Conservation (phyloP, 306 rosid genomes). For the Alnus rubra region DNA sequence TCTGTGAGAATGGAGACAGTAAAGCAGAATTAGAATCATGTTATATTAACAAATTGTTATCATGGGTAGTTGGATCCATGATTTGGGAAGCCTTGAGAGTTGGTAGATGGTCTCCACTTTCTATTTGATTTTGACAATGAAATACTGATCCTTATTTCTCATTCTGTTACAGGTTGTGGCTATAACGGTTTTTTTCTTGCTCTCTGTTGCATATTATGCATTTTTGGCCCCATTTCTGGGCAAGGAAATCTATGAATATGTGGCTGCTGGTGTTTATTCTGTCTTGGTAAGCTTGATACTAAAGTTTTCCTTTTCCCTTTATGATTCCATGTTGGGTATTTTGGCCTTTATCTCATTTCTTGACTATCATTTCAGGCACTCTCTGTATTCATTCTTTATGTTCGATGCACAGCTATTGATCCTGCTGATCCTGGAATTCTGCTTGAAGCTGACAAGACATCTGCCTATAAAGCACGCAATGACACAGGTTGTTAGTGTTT, state of each 20-base stretch:
- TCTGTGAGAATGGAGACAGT: not conserved
- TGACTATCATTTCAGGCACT: slow-evolving; percentile 54
- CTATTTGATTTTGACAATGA: slow-evolving; percentile 9
- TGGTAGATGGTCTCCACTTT: slow-evolving; percentile 3
- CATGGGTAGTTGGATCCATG: not conserved
- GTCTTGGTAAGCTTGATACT: slow-evolving; percentile 47
- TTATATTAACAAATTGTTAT: not conserved
- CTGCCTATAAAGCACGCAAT: slow-evolving; percentile 42
- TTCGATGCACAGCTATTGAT: slow-evolving; percentile 81
- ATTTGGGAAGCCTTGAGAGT: slow-evolving; percentile 6
- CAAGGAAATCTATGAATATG: slow-evolving; percentile 47
- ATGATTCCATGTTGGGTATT: not conserved
- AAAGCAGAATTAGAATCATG: not conserved
- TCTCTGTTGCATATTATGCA: slow-evolving; percentile 75
- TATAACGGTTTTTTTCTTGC: slow-evolving; percentile 72
- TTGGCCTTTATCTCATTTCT: slow-evolving; percentile 25
- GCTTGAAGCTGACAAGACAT: slow-evolving; percentile 50
- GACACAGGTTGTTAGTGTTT: slow-evolving; percentile 54
- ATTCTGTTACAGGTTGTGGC: slow-evolving; percentile 68
- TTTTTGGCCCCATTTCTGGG: slow-evolving; percentile 84
- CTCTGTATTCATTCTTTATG: slow-evolving; percentile 69
- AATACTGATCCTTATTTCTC: slow-evolving; percentile 23
- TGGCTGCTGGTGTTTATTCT: slow-evolving; percentile 74
- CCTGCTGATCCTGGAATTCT: slow-evolving; percentile 73
- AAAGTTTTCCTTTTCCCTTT: slow-evolving; percentile 4